Conservation (phyloP, 148 eudicot genomes). For the Arctostaphylos glauca region DNA sequence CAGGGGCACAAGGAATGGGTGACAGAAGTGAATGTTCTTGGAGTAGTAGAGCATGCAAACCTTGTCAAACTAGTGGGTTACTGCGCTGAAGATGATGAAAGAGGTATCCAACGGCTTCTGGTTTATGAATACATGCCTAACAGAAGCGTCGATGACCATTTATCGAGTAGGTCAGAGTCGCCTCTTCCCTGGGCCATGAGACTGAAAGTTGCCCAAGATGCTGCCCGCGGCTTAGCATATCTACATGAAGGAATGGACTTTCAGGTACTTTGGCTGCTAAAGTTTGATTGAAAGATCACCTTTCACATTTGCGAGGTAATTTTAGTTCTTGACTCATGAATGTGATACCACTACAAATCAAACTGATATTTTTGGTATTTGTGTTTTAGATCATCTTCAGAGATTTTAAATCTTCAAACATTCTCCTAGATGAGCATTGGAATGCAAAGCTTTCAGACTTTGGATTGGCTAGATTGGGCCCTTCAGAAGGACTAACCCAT, state of each 20-base stretch:
- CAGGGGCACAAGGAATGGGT: conserved; percentile 99
- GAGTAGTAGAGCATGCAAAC: conserved; percentile 87
- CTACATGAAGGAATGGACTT: conserved; percentile 95
- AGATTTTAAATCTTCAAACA: conserved; percentile 80
- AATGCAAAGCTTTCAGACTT: conserved; percentile 78
- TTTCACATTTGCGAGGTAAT: background rate
- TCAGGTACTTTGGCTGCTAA: conserved; percentile 45
- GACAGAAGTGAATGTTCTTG: conserved; percentile 87
- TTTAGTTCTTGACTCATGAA: conserved; percentile 3
- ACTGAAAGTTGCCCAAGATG: conserved; percentile 78
- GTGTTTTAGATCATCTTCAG: conserved; percentile 60
- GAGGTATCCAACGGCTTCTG: conserved; percentile 92
- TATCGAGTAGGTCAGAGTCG: conserved; percentile 47
- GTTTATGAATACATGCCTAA: conserved; percentile 91
- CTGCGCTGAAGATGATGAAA: conserved; percentile 96
- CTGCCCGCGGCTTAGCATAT: conserved; percentile 88
- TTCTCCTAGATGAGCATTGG: conserved; percentile 71
- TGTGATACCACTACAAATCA: background rate
- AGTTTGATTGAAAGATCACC: background rate
- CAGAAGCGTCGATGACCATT: conserved; percentile 83
- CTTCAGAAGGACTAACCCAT: conserved; percentile 68
- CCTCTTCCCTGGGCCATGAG: conserved; percentile 84
- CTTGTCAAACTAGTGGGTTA: conserved; percentile 88
- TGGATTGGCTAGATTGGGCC: conserved; percentile 83
- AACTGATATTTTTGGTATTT: background rate